These are phyloP conservation scores for Fragaria ananassa DNA, from an alignment of 306 rosid genomes.

Conservation along the genomic window DNA sequence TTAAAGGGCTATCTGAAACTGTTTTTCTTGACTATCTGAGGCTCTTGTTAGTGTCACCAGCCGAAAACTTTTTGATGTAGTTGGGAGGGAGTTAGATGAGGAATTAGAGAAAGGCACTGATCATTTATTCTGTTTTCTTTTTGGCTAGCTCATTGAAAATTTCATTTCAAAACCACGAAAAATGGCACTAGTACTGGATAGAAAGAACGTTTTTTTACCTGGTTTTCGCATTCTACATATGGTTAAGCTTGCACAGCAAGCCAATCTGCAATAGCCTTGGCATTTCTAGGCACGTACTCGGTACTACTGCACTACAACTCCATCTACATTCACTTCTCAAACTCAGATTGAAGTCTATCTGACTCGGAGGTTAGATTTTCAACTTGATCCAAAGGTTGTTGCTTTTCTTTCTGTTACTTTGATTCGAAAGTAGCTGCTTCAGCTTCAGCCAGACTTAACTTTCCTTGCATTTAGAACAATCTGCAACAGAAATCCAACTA, in stretches of 20 bases:
- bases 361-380: no score
- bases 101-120: neutral
- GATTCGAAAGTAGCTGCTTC: no score
- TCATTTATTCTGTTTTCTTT: no score
- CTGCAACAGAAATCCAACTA: no score
- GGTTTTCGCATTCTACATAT: neutral
- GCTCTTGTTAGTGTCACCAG: neutral
- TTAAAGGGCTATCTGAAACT: neutral
- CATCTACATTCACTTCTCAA: neutral
- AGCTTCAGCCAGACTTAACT: no score
- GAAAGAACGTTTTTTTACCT: neutral
- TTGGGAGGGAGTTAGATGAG: neutral
- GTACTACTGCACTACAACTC: neutral
- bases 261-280: neutral
- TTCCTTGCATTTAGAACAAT: no score
- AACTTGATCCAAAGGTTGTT: no score
- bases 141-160: no score
- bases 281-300: neutral
- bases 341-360: no score
- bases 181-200: no score
- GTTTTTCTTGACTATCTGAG: neutral
- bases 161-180: no score
- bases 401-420: no score
- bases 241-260: neutral
- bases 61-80: neutral